These are phyloP conservation scores for Brettanomyces nanus DNA, from an alignment of 805 yeast genomes.

Conservation along the genomic window DNA sequence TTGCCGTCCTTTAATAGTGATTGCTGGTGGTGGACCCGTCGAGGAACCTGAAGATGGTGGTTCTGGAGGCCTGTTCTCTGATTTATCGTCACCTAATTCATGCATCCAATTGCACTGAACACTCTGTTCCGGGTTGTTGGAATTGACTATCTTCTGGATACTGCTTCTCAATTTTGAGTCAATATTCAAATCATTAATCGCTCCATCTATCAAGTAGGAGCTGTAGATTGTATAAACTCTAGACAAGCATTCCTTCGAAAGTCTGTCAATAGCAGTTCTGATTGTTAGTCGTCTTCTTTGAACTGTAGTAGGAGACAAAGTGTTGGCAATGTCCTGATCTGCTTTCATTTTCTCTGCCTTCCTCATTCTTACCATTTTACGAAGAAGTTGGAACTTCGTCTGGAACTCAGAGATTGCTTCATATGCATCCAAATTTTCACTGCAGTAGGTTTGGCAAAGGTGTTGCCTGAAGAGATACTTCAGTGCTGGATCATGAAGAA, in stretches of 20 bases:
- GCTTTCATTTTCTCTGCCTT: constrained; percentile 12
- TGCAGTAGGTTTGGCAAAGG: constrained; percentile 54
- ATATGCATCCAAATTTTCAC: constrained; percentile 71
- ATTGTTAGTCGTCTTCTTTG: constrained; percentile 24
- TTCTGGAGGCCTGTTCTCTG: too few species aligned
- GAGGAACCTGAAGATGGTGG: background rate
- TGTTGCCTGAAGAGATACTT: constrained; percentile 60
- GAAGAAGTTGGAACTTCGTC: constrained; percentile 36
- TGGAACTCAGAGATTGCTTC: constrained; percentile 47
- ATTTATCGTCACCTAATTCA: background rate
- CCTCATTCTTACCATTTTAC: constrained; percentile 27
- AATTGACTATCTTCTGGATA: constrained; percentile 12
- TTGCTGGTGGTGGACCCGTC: background rate
- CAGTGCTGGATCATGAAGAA: constrained; percentile 69
- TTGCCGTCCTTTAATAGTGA: background rate
- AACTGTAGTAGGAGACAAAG: constrained; percentile 7
- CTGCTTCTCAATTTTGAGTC: constrained; percentile 26
- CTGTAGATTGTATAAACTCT: constrained; percentile 58
- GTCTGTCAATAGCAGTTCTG: constrained; percentile 30
- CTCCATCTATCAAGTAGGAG: constrained; percentile 53
- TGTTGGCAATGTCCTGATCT: constrained; percentile 2
- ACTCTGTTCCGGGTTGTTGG: background rate
- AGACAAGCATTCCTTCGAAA: constrained; percentile 50
- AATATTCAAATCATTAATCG: constrained; percentile 66
- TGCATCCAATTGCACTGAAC: background rate